Percentiles rank a stretch among this genome's conserved stretches.
Conservation (phyloP, 2,329 filamentous ascomycete species). For the Cercospora brassicicola region DNA sequence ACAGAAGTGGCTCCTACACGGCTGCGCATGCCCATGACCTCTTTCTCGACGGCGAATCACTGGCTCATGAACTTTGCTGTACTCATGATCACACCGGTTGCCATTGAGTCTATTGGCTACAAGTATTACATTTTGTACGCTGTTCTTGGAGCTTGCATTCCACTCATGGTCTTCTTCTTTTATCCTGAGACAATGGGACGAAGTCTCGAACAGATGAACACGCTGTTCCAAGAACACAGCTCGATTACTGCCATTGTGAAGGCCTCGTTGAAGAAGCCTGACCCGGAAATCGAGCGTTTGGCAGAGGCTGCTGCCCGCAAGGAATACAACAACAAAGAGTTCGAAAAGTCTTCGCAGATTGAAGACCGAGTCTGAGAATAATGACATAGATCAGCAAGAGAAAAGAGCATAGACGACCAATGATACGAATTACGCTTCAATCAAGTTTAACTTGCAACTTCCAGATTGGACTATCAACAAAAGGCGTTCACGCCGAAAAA, state of each 20-base stretch:
- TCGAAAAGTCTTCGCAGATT: constrained; percentile 17
- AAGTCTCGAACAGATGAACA: constrained; percentile 56
- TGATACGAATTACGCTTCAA: neutral
- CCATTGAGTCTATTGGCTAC: constrained; percentile 54
- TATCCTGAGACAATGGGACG: constrained; percentile 53
- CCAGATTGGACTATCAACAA: too few relatives aligned
- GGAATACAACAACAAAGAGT: constrained; percentile 17
- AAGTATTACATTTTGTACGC: constrained; percentile 56
- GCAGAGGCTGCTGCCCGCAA: constrained; percentile 14
- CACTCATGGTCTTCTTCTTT: constrained; percentile 54
- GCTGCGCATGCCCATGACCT: constrained; percentile 56
- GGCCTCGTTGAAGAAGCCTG: constrained; percentile 17
- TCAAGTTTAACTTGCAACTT: neutral
- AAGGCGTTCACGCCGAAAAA: too few relatives aligned
- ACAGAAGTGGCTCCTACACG: constrained; percentile 58
- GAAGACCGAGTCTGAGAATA: neutral
- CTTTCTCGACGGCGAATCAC: constrained; percentile 57
- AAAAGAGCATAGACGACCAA: neutral
- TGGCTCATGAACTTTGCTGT: constrained; percentile 55
- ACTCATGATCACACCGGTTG: constrained; percentile 49
- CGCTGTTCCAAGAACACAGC: constrained; percentile 31
- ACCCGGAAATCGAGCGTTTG: constrained; percentile 16
- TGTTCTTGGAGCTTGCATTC: constrained; percentile 49
- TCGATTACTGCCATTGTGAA: constrained; percentile 23
- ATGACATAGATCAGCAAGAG: neutral